Evolutionary conservation across 2,329 filamentous ascomycete genomes (phyloP).

Genomic region (Thielaviopsis ethacetica): DNA sequence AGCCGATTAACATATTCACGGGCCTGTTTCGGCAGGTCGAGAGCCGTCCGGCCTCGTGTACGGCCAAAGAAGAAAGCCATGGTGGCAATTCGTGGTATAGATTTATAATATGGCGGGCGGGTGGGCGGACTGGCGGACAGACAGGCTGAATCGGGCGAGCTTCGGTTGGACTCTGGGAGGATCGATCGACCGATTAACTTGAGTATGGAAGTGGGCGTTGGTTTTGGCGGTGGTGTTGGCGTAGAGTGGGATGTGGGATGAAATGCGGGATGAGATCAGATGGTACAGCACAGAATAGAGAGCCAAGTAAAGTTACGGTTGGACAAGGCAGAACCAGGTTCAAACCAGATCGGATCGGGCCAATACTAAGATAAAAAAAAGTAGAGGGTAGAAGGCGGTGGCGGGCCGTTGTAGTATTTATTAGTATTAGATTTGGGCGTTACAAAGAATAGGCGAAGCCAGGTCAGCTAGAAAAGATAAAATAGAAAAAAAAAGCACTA

Average conservation of each 20-base stretch:
- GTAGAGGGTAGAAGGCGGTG: not conserved
- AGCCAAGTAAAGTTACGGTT: not conserved
- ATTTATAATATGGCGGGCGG: not conserved
- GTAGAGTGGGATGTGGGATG: conserved; percentile 6
- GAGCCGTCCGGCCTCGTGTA: conserved; percentile 32
- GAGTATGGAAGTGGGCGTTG: not conserved
- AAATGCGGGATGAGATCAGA: not conserved
- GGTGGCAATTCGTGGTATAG: not conserved
- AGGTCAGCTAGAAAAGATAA: not conserved
- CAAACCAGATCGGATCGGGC: not conserved
- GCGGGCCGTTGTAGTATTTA: not conserved
- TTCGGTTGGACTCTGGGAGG: not conserved
- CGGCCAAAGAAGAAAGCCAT: conserved; percentile 43
- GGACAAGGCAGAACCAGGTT: not conserved
- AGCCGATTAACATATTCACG: conserved; percentile 12
- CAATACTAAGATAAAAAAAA: not conserved
- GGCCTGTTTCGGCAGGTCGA: conserved; percentile 39
- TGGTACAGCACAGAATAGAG: not conserved
- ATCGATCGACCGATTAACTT: not conserved
- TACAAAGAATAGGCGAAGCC: not conserved
- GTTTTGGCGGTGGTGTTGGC: not conserved
- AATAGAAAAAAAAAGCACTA: not conserved
- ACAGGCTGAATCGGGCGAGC: not conserved
- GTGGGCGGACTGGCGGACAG: not conserved
- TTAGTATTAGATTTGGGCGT: not conserved